phyloP scores from a whole-genome alignment of 352 stramenopile genomes.

The Nothophytophthora sp. region DNA sequence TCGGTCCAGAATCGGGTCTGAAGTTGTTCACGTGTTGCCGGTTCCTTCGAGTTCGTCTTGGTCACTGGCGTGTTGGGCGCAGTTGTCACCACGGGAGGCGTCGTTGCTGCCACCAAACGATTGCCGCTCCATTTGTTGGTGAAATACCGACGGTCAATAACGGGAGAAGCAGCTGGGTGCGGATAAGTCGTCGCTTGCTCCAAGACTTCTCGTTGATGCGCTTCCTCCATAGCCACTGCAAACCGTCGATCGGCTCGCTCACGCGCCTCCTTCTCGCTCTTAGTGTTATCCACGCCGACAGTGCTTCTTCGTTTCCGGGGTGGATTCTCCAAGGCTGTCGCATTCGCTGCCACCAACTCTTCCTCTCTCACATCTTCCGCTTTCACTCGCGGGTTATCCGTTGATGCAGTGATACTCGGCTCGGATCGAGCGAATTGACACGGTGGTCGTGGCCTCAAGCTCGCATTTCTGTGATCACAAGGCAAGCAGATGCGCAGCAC shows the following conservation, averaged over 20 bases:
- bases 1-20: neutral
- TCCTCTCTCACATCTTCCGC: neutral
- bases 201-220: slow-evolving; percentile 3
- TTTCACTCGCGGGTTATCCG: slow-evolving; percentile 7
- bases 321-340: neutral
- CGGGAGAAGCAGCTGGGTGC: slow-evolving; percentile 16
- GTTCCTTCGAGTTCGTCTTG: neutral
- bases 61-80: slow-evolving; percentile 14
- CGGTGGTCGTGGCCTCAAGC: slow-evolving; percentile 13
- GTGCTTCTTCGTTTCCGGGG: slow-evolving; percentile 9
- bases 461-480: slow-evolving; percentile 36
- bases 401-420: slow-evolving; percentile 11
- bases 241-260: slow-evolving; percentile 3
- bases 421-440: slow-evolving; percentile 9
- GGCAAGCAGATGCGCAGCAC: slow-evolving; percentile 65
- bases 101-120: slow-evolving; percentile 5
- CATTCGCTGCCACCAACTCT: slow-evolving; percentile 1
- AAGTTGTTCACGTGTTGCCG: neutral
- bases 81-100: slow-evolving; percentile 7
- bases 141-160: slow-evolving; percentile 27
- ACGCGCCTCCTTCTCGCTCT: neutral
- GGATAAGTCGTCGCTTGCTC: slow-evolving; percentile 19
- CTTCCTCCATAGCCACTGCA: neutral
- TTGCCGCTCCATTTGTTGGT: slow-evolving; percentile 17
- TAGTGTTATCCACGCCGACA: slow-evolving; percentile 4